Conservation (phyloP, 106 monocot genomes). For the Dendrobium chrysotoxum region DNA sequence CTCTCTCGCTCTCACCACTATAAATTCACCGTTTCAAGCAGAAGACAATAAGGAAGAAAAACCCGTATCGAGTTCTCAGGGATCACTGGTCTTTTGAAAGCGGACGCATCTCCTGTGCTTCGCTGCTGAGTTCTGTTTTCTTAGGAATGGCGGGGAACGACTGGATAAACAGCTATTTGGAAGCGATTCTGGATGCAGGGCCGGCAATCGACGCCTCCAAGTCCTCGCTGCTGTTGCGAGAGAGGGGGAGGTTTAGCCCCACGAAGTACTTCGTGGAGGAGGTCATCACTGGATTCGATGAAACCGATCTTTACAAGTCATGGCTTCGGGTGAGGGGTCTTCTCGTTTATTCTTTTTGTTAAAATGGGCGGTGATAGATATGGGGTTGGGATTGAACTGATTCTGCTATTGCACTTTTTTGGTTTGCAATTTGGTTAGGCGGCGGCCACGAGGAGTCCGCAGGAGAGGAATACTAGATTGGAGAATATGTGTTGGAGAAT, state of each 20-base stretch:
- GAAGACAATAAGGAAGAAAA: background rate
- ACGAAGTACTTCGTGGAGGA: constrained; percentile 97
- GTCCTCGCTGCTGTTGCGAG: constrained; percentile 73
- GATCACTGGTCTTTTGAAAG: background rate
- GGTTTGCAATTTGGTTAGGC: constrained; percentile 31
- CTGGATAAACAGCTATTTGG: constrained; percentile 87
- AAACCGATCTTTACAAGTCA: constrained; percentile 95
- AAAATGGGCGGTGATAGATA: background rate
- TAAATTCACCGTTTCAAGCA: background rate
- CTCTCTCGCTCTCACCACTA: background rate
- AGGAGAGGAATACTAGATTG: constrained; percentile 94
- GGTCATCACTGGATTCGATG: constrained; percentile 95
- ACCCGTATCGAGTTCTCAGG: background rate
- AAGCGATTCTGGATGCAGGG: constrained; percentile 77
- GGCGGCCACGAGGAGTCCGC: constrained; percentile 80
- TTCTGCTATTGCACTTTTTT: background rate
- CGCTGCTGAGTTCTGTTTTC: background rate
- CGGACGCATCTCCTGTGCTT: background rate
- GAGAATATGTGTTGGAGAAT: constrained; percentile 99
- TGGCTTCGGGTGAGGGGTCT: constrained; percentile 71
- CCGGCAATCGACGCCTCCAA: constrained; percentile 44
- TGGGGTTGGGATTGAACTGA: background rate
- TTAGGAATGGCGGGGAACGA: constrained; percentile 81
- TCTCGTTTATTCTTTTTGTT: background rate
- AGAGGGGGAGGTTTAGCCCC: constrained; percentile 91